These are phyloP conservation scores for Sphaerulina vaccinii DNA, from an alignment of 2,329 filamentous ascomycete species.

Conservation along the genomic window DNA sequence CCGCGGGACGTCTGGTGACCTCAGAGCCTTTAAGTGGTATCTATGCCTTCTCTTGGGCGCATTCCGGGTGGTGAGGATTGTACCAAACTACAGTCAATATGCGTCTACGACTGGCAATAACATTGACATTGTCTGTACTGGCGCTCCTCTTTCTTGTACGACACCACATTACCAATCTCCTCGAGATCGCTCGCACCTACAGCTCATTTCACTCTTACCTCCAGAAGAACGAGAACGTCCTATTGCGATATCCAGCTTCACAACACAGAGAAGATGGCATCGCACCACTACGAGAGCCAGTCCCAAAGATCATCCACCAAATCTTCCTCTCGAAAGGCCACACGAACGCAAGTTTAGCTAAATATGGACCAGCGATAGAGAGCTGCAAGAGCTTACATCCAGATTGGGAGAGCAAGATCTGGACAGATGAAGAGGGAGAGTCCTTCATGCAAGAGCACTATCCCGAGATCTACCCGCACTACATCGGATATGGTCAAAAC, in stretches of 20 bases:
- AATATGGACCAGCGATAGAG: constrained; percentile 24
- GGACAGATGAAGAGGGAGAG: constrained; percentile 28
- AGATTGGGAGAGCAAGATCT: constrained; percentile 28
- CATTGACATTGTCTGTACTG: constrained; percentile 3
- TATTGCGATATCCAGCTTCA: constrained; percentile 22
- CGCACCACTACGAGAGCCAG: constrained; percentile 6
- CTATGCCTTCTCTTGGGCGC: too few relatives aligned
- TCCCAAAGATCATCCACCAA: constrained; percentile 32
- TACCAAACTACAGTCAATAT: too few relatives aligned
- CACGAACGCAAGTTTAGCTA: constrained; percentile 19
- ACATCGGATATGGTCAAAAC: constrained; percentile 28
- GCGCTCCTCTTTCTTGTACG: constrained; percentile 10
- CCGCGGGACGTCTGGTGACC: too few relatives aligned
- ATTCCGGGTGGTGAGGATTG: too few relatives aligned
- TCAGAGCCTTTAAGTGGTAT: too few relatives aligned
- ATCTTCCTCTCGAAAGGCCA: constrained; percentile 28
- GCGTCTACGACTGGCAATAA: too few relatives aligned
- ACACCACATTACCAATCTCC: constrained; percentile 26
- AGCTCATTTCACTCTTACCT: constrained; percentile 25
- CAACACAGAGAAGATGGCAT: constrained; percentile 3
- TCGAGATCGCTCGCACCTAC: constrained; percentile 28
- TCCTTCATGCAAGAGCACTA: constrained; percentile 29
- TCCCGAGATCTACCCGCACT: constrained; percentile 28
- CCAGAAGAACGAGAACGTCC: constrained; percentile 19
- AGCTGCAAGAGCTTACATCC: constrained; percentile 29